Base-by-base conservation (phyloP, 2,329 filamentous ascomycete genomes). In the Microcyclospora pomicola region DNA sequence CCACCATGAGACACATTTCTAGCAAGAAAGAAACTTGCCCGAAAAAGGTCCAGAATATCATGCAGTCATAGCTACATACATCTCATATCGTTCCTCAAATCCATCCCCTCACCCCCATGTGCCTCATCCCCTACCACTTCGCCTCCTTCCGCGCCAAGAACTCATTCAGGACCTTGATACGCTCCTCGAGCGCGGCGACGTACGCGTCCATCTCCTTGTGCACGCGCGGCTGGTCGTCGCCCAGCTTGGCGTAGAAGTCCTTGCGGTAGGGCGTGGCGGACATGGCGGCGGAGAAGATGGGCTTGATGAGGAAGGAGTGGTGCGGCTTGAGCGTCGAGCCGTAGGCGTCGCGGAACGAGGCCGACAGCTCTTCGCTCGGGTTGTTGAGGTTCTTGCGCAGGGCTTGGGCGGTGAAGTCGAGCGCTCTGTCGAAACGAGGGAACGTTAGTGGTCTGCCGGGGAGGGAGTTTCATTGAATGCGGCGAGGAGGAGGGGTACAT, bases 211-310 rank as follows among this genome's bases (percentile, higher is more conserved):
- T 61, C 55, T 82, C 75, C 39, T 63, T 56, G 36, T 69, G 52
- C 35, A 91, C 79, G 61, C 79, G 74, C 10, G 54, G 55, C 30
- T 72, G 62, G 55, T 83, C 73, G 14, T 68, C 66, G 29, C 82
- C 86, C 32, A 98, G 70, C 73, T 95, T 94, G 48, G 64, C 64
- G 60, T 95, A 96, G 59, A 98, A 96, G 63, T 88, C 83, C 60
- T 83, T 84, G 50, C 88, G 77, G 71, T 95, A 94, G 2, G 91
- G 91, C 49, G 82, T 88, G 13, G 86, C 87, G 51, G 75, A 75
- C 86, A 98, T 94, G 59, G 88, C 88, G 44, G 86, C 81, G 52
- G 73, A 82, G 73, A 96, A 96, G 58, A 95, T 72, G 43, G 85
- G 85, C 72, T 93, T 94, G 53, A 95, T 68, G 45, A 95, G 53